A percentile compares a stretch with the other conserved stretches of the same genome.
Evolutionary conservation across 1,139 yeast genomes (phyloP).

Genomic region (Casaregolazyma suthepensis): DNA sequence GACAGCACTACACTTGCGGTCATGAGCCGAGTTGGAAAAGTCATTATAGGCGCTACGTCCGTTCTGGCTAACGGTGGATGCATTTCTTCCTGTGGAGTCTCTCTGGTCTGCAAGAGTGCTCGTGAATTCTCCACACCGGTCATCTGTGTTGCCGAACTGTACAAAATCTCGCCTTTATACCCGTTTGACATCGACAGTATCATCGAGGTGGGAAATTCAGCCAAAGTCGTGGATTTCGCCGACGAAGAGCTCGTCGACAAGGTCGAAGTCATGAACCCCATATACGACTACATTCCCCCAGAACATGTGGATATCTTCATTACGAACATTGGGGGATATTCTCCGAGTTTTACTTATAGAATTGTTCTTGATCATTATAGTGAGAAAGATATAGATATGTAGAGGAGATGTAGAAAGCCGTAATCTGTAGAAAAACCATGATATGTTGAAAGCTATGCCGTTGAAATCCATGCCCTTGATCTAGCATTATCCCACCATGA

Average conservation of each 20-base stretch:
- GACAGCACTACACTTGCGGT: conserved; percentile 91
- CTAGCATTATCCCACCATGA: conserved; percentile 13
- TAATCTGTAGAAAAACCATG: no score
- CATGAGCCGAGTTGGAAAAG: conserved; percentile 97
- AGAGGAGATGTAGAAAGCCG: no score
- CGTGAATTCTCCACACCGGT: conserved; percentile 93
- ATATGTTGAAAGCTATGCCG: no score
- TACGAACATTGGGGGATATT: conserved; percentile 92
- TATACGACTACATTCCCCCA: conserved; percentile 87
- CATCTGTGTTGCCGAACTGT: conserved; percentile 89
- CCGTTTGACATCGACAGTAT: conserved; percentile 87
- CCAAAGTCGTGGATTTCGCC: conserved; percentile 67
- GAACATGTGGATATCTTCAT: conserved; percentile 91
- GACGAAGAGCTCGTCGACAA: conserved; percentile 57
- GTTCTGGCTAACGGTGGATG: conserved; percentile 97
- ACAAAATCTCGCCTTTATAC: conserved; percentile 86
- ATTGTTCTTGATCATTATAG: conserved; percentile 91
- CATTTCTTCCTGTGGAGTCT: conserved; percentile 82
- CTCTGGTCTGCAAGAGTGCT: conserved; percentile 93
- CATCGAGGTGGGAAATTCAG: conserved; percentile 91
- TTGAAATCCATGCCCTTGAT: no score
- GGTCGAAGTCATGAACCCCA: conserved; percentile 86
- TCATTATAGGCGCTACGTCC: conserved; percentile 82
- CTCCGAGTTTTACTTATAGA: conserved; percentile 94
- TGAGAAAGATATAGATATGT: conserved; percentile 50